These are phyloP conservation scores for Lasiodiplodia theobromae DNA, from an alignment of 2,329 filamentous ascomycete genomes.

Conservation along the genomic window DNA sequence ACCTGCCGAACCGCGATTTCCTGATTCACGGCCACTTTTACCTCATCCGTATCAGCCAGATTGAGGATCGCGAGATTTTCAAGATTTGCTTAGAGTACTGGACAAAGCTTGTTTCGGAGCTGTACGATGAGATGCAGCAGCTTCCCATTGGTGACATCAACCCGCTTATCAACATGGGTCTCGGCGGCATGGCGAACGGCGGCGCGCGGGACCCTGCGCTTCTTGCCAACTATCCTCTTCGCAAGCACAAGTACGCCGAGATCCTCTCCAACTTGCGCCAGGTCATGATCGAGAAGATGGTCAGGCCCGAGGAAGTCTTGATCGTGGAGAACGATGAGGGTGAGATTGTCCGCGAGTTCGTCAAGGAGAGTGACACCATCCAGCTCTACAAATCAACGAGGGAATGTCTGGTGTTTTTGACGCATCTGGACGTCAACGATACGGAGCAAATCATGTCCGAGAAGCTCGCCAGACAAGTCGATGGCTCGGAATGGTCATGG, in stretches of 20 bases:
- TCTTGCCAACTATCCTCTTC: constrained; percentile 88
- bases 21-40: constrained; percentile 97
- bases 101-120: constrained; percentile 96
- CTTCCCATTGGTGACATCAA: constrained; percentile 93
- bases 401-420: constrained; percentile 96
- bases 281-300: constrained; percentile 99
- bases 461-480: constrained; percentile 93
- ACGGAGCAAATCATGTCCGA: constrained; percentile 99
- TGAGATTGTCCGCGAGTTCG: constrained; percentile 97
- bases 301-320: constrained; percentile 93
- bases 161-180: constrained; percentile 81
- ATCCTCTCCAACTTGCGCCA: constrained; percentile 91
- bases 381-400: constrained; percentile 99
- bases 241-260: constrained; percentile 98
- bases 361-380: constrained; percentile 99
- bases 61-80: constrained; percentile 98
- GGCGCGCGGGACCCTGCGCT: constrained; percentile 85
- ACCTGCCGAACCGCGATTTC: constrained; percentile 92
- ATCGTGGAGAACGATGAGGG: constrained; percentile 99
- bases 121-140: constrained; percentile 99
- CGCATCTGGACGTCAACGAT: constrained; percentile 95
- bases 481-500: constrained; percentile 98
- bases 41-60: constrained; percentile 96
- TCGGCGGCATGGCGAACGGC: constrained; percentile 71
- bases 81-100: constrained; percentile 99